phyloP scores from a whole-genome alignment of 371 early-diverging fungal species.

The Mortierella sp. region DNA sequence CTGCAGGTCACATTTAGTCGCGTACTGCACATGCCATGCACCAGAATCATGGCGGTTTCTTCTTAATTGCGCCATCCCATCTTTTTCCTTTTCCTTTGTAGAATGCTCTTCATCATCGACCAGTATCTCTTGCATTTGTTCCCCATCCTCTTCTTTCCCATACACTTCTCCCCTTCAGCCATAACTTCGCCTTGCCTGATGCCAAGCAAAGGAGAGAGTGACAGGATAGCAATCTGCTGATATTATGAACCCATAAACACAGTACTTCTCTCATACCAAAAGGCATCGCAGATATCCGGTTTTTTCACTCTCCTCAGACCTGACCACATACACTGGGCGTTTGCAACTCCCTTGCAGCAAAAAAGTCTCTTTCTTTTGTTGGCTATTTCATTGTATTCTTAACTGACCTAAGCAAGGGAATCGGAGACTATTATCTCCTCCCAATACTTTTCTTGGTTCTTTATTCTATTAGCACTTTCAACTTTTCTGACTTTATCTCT shows the following conservation, averaged over 20 bases:
- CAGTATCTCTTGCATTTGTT: background rate
- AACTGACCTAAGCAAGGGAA: conserved; percentile 8
- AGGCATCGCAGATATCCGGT: background rate
- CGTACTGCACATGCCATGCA: too few species aligned
- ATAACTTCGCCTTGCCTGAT: background rate
- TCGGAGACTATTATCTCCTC: background rate
- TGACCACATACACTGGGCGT: background rate
- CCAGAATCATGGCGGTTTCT: too few species aligned
- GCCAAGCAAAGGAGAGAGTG: background rate
- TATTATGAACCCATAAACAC: background rate
- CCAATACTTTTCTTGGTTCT: background rate
- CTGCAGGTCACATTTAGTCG: too few species aligned
- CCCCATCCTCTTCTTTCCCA: background rate
- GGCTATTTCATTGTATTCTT: conserved; percentile 6
- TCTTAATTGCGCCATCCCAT: background rate
- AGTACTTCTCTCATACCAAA: background rate
- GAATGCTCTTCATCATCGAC: too few species aligned
- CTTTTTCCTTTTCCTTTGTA: conserved; percentile 1
- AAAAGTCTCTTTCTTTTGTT: background rate
- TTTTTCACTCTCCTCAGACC: background rate
- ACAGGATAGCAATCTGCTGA: too few species aligned
- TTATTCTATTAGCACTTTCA: background rate
- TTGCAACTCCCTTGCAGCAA: background rate
- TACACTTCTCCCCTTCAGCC: background rate
- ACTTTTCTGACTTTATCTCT: background rate